Evolutionary conservation across 2,329 filamentous ascomycete species (phyloP).

Genomic region (Colletotrichum truncatum): DNA sequence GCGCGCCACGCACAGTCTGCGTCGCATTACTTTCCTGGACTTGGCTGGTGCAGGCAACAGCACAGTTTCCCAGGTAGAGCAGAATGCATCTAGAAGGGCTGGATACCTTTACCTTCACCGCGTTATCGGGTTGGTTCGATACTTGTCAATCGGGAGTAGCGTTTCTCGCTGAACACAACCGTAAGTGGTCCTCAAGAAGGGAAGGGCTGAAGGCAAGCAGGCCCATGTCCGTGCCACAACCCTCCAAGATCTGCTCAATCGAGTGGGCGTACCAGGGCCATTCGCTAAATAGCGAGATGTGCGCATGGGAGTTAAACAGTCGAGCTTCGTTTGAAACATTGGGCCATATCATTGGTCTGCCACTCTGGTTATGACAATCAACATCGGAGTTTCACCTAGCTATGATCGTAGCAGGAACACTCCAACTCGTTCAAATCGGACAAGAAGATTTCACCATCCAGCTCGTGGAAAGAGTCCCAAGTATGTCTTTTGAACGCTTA

Average conservation of each 20-base stretch:
- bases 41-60: conserved; percentile 16
- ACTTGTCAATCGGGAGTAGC: neutral
- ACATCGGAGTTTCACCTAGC: neutral
- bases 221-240: conserved; percentile 22
- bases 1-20: conserved; percentile 21
- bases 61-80: conserved; percentile 18
- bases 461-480: too few species aligned
- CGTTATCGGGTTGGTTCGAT: neutral
- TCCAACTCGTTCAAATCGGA: too few species aligned
- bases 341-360: neutral
- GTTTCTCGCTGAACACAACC: neutral
- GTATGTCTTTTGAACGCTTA: too few species aligned
- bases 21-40: conserved; percentile 22
- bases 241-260: conserved; percentile 18
- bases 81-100: conserved; percentile 1
- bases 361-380: neutral
- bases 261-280: conserved; percentile 17
- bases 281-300: conserved; percentile 11
- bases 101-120: neutral
- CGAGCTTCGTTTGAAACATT: conserved; percentile 10
- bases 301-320: conserved; percentile 10
- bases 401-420: neutral
- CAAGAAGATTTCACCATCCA: too few species aligned
- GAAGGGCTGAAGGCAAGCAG: neutral
- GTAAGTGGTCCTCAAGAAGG: neutral